phyloP scores from a whole-genome alignment of 352 stramenopile species.

The Globisporangium uncinulatum region DNA sequence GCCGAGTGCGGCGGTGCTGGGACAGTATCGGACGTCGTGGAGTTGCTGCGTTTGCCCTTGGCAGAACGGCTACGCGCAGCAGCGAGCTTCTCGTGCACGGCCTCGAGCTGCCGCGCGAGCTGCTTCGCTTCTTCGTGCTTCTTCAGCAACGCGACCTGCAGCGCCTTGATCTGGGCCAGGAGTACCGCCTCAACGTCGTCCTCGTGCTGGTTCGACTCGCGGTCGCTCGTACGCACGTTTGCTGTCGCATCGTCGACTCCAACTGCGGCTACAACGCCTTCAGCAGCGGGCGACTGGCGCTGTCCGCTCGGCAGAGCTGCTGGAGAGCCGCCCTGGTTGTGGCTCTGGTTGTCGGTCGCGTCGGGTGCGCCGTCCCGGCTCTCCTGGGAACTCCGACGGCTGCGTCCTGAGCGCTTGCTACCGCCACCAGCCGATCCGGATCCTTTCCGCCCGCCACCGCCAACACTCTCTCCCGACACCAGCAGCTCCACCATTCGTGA shows the following conservation, averaged over 20 bases:
- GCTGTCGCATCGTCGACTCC: slow-evolving; percentile 12
- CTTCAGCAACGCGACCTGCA: slow-evolving; percentile 56
- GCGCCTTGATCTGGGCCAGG: slow-evolving; percentile 54
- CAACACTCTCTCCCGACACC: not conserved
- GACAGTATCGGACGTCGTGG: not conserved
- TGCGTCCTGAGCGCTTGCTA: slow-evolving; percentile 5
- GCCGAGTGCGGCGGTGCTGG: slow-evolving; percentile 4
- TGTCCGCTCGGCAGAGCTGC: not conserved
- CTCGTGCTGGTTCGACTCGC: slow-evolving; percentile 56
- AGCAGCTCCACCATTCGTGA: slow-evolving; percentile 8
- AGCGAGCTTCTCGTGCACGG: slow-evolving; percentile 47
- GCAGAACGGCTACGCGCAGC: slow-evolving; percentile 14
- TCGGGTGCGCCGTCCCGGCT: slow-evolving; percentile 4
- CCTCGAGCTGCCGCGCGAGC: slow-evolving; percentile 49
- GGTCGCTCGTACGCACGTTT: slow-evolving; percentile 11
- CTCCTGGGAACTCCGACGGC: slow-evolving; percentile 12
- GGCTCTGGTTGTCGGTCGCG: slow-evolving; percentile 15
- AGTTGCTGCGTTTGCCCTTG: slow-evolving; percentile 2
- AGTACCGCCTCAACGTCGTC: slow-evolving; percentile 56
- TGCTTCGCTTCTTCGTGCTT: slow-evolving; percentile 80
- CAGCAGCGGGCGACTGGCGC: not conserved
- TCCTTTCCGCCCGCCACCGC: not conserved
- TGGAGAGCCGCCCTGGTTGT: slow-evolving; percentile 2
- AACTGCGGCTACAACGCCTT: slow-evolving; percentile 5
- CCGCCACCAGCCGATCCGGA: slow-evolving; percentile 11